Evolutionary conservation across 176 grass and related monocot species (phyloP), one percentile per base, ranked within the genome.

Genomic region (Ananas comosus): DNA sequence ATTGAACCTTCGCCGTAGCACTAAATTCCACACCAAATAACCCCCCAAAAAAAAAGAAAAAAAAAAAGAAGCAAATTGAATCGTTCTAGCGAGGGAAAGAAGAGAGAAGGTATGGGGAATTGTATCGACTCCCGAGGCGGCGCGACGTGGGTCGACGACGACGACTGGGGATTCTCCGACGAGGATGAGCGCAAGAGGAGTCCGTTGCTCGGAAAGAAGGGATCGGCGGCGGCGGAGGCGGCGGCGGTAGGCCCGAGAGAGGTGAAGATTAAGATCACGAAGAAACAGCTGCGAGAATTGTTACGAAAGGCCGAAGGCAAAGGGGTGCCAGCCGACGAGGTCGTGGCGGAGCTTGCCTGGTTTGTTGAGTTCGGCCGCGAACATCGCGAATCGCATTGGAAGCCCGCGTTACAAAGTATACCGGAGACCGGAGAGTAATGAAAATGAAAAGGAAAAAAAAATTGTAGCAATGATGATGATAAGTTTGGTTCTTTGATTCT

Each of bases 241-340:
- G 22, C 33, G 6, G 29, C 29, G 68, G 49, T 9, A 51, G 53
- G 12, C 51, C 23, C 67, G 59, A 76, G 69, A 3, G 82, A 82
- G 66, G 73, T 91, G 72, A 91, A 83, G 76, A 82, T 91, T 69
- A 82, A 54, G 65, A 80, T 91, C 16, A 85, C 79, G 27, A 85
- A 65, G 76, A 73, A 83, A 73, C 89, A 83, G 54, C 66, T 88
- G 53, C 82, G 88, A 76, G 66, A 85, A 73, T 69, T 91, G 71
- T 70, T 91, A 57, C 64, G 66, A 65, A 77, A 71, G 58, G 53
- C 63, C 50, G 77, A 69, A 25, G 50, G 79, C 10, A 77, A 73
- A 11, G 71, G 75, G 25, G 22, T 10, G 64, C 65, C 50, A 65
- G 68, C 78, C 13, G 81, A 84, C 51, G 50, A 81, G 49, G 64